These are phyloP conservation scores for Coemansia sp. DNA, from an alignment of 192 early-diverging fungal genomes.

Conservation along the genomic window DNA sequence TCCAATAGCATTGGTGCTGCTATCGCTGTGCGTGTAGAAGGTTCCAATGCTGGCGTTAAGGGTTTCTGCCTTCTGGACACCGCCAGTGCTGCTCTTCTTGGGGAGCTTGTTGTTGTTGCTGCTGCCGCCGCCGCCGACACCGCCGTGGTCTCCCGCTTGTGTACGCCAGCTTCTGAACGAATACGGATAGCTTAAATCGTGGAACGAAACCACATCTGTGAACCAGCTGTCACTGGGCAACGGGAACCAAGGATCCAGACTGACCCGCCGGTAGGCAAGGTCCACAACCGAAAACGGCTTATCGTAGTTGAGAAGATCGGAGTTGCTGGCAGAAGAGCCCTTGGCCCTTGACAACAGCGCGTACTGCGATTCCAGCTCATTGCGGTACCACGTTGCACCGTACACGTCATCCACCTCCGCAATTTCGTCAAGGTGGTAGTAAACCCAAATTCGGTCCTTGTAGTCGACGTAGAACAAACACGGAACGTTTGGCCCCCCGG, in stretches of 20 bases:
- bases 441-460: constrained; percentile 56
- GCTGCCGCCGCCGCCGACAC: not conserved
- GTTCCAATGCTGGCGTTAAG: not conserved
- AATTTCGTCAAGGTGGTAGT: constrained; percentile 56
- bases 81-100: not conserved
- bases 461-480: constrained; percentile 58
- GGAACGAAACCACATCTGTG: constrained; percentile 13
- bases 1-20: constrained; percentile 22
- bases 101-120: not conserved
- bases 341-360: constrained; percentile 15
- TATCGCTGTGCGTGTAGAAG: constrained; percentile 28
- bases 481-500: constrained; percentile 55
- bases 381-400: constrained; percentile 50
- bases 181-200: constrained; percentile 37
- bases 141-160: not conserved
- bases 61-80: not conserved
- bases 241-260: constrained; percentile 53
- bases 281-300: constrained; percentile 53
- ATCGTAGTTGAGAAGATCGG: constrained; percentile 29
- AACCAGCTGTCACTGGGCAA: constrained; percentile 25
- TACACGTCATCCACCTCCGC: constrained; percentile 57
- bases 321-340: constrained; percentile 11
- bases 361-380: constrained; percentile 21
- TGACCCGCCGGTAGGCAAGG: constrained; percentile 49
- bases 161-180: constrained; percentile 40